Percentiles rank a stretch among this genome's conserved stretches.
phyloP scores from a whole-genome alignment of 768 basidiomycete genomes.

The Macrolepiota dolichaula region DNA sequence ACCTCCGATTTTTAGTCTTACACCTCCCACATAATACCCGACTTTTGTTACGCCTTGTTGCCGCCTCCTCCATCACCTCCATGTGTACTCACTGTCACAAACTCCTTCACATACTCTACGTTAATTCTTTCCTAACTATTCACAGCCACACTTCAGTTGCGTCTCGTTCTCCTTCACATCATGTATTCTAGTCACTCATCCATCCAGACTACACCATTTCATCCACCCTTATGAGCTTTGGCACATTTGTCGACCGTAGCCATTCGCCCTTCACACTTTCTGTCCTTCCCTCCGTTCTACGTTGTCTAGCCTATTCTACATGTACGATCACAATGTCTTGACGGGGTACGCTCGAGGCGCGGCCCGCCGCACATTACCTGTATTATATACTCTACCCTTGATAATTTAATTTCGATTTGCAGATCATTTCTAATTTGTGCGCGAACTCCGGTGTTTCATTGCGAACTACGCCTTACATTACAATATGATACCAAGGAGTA shows the following conservation, averaged over 20 bases:
- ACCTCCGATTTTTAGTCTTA: neutral
- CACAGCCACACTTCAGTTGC: neutral
- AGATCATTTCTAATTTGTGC: too few species aligned
- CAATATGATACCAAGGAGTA: neutral
- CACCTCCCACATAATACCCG: neutral
- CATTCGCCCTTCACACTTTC: neutral
- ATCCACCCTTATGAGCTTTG: neutral
- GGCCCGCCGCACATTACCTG: too few species aligned
- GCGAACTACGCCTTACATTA: too few species aligned
- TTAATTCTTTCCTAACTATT: neutral
- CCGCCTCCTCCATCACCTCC: neutral
- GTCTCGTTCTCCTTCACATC: neutral
- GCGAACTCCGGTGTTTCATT: too few species aligned
- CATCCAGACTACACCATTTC: neutral
- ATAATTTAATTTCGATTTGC: neutral
- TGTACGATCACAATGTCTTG: neutral
- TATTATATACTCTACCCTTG: neutral
- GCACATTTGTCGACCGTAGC: neutral
- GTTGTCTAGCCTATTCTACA: neutral
- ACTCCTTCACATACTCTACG: neutral
- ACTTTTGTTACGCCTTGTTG: neutral
- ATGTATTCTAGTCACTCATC: neutral
- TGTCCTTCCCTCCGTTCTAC: neutral
- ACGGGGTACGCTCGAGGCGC: neutral
- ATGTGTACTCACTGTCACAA: neutral